phyloP scores from a whole-genome alignment of 257 asterid genomes.

The Forsythia viridissima region DNA sequence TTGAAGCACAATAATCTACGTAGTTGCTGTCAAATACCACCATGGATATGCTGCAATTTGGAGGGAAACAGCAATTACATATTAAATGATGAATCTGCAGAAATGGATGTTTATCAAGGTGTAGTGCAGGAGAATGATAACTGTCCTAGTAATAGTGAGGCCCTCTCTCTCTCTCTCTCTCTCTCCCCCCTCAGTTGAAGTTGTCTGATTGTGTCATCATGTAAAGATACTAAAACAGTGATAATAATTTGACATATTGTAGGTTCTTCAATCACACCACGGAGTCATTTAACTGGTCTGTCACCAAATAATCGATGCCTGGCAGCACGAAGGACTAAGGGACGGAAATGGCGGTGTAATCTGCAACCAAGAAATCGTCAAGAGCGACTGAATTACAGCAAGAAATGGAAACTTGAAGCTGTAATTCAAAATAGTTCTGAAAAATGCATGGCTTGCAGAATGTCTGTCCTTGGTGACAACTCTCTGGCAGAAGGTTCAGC shows the following conservation, averaged over 20 bases:
- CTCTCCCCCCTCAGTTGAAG: not conserved
- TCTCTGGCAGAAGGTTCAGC: constrained; percentile 38
- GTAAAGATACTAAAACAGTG: constrained; percentile 5
- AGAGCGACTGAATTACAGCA: constrained; percentile 61
- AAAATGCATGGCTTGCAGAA: constrained; percentile 58
- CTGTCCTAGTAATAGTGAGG: constrained; percentile 37
- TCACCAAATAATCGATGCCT: constrained; percentile 57
- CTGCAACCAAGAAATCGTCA: constrained; percentile 71
- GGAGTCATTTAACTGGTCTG: constrained; percentile 46
- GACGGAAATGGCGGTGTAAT: constrained; percentile 73
- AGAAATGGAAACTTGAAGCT: constrained; percentile 61
- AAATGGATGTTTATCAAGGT: constrained; percentile 90
- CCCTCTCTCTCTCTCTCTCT: constrained; percentile 13
- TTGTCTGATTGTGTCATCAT: not conserved
- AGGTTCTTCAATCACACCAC: constrained; percentile 51
- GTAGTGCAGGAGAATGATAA: constrained; percentile 36
- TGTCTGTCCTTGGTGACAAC: constrained; percentile 34
- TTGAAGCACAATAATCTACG: constrained; percentile 70
- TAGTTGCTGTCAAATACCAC: constrained; percentile 58
- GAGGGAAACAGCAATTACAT: constrained; percentile 57
- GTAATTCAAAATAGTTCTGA: constrained; percentile 37
- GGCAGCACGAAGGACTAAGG: constrained; percentile 67
- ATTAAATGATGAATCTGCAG: constrained; percentile 71
- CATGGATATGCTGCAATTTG: constrained; percentile 88
- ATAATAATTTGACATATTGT: constrained; percentile 24